phyloP scores from a whole-genome alignment of 768 basidiomycete species.

The Grammothele lineata region DNA sequence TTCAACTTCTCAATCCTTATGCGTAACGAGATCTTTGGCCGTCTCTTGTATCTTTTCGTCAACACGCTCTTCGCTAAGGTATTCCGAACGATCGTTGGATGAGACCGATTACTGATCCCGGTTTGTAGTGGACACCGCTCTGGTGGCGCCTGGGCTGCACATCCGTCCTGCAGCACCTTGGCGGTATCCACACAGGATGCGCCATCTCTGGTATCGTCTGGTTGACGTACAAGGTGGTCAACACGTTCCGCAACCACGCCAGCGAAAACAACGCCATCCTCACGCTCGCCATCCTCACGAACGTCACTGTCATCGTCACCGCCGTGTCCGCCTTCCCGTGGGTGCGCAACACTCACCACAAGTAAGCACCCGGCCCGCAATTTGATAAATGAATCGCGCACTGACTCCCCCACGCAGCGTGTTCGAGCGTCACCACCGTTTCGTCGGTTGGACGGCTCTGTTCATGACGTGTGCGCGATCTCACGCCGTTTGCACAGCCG shows the following conservation, averaged over 20 bases:
- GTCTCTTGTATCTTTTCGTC: slow-evolving; percentile 64
- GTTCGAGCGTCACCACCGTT: slow-evolving; percentile 78
- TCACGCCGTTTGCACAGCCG: not conserved
- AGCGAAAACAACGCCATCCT: slow-evolving; percentile 54
- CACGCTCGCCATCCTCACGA: slow-evolving; percentile 57
- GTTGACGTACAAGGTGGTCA: slow-evolving; percentile 60
- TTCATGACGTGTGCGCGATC: slow-evolving; percentile 46
- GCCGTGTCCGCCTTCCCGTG: slow-evolving; percentile 70
- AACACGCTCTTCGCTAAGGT: slow-evolving; percentile 80
- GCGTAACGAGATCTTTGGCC: slow-evolving; percentile 80
- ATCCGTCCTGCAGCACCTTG: slow-evolving; percentile 70
- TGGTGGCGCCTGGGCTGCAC: slow-evolving; percentile 71
- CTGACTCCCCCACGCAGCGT: slow-evolving; percentile 38
- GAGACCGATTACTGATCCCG: not conserved
- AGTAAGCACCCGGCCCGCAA: too few species aligned
- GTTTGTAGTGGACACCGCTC: slow-evolving; percentile 72
- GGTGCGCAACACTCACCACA: slow-evolving; percentile 78
- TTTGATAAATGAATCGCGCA: not conserved
- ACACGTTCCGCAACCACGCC: slow-evolving; percentile 46
- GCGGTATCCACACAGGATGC: slow-evolving; percentile 77
- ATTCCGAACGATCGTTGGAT: not conserved
- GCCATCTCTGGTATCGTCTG: slow-evolving; percentile 66
- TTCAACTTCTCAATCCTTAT: slow-evolving; percentile 68
- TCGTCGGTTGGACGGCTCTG: slow-evolving; percentile 70
- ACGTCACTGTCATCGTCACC: slow-evolving; percentile 52